Percentiles rank a stretch among this genome's conserved stretches.
phyloP scores from a whole-genome alignment of 2,329 filamentous ascomycete species.

The Fusarium paranaense region DNA sequence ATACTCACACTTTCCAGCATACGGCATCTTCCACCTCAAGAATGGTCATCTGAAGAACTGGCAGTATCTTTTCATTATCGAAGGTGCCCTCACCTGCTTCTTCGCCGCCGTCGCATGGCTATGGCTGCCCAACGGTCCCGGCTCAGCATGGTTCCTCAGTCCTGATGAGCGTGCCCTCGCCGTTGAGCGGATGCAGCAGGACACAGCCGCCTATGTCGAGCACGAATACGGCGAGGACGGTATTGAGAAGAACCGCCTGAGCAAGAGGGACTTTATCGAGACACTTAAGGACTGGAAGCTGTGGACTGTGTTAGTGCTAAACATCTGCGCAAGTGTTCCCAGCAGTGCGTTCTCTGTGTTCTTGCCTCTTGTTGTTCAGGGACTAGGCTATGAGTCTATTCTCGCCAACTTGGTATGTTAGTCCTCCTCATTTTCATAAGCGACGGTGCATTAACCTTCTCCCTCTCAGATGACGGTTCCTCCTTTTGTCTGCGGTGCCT shows the following conservation, averaged over 20 bases:
- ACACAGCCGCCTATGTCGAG: slow-evolving; percentile 40
- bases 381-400: slow-evolving; percentile 44
- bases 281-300: slow-evolving; percentile 45
- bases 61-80: slow-evolving; percentile 78
- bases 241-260: slow-evolving; percentile 39
- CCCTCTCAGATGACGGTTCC: slow-evolving; percentile 42
- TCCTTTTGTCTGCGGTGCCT: slow-evolving; percentile 43
- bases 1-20: slow-evolving; percentile 31
- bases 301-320: slow-evolving; percentile 41
- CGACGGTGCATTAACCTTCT: slow-evolving; percentile 2
- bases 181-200: slow-evolving; percentile 35
- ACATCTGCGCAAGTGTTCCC: slow-evolving; percentile 44
- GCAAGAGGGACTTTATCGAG: slow-evolving; percentile 40
- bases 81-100: slow-evolving; percentile 60
- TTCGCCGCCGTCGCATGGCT: slow-evolving; percentile 43
- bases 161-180: slow-evolving; percentile 38
- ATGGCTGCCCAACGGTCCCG: slow-evolving; percentile 42
- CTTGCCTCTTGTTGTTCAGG: slow-evolving; percentile 43
- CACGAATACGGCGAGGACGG: slow-evolving; percentile 44
- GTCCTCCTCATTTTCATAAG: background rate
- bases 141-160: slow-evolving; percentile 43
- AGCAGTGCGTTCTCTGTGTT: slow-evolving; percentile 44
- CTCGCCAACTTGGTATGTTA: slow-evolving; percentile 39
- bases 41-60: slow-evolving; percentile 63
- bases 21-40: slow-evolving; percentile 44